Conservation (phyloP, 768 basidiomycete genomes). For the Termitomyces sp. region DNA sequence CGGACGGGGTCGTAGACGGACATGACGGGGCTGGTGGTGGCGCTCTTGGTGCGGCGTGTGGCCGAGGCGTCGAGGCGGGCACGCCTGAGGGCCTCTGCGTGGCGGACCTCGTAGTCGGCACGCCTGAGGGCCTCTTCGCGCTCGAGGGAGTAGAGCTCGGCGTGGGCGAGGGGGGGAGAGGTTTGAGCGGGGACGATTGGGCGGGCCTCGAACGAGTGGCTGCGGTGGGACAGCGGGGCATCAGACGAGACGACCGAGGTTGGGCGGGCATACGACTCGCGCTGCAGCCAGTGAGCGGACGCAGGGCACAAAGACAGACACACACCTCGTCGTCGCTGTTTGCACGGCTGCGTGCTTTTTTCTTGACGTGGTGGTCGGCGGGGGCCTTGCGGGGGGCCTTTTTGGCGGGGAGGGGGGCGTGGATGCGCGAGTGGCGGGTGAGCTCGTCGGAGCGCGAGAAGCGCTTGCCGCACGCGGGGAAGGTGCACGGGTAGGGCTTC, state of each 20-base stretch:
- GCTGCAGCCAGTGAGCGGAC: too few species aligned
- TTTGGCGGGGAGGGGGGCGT: constrained; percentile 44
- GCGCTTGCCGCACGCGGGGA: constrained; percentile 93
- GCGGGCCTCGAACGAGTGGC: too few species aligned
- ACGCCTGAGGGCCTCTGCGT: constrained; percentile 58
- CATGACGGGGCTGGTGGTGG: constrained; percentile 59
- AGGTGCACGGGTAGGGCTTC: constrained; percentile 91
- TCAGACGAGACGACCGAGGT: constrained; percentile 45
- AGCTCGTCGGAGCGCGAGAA: constrained; percentile 99
- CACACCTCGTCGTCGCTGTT: constrained; percentile 79
- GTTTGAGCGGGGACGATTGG: too few species aligned
- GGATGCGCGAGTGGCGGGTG: constrained; percentile 92
- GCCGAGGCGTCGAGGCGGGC: constrained; percentile 30
- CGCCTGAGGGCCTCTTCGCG: constrained; percentile 76
- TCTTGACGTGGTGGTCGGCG: constrained; percentile 36
- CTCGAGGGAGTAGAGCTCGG: constrained; percentile 87
- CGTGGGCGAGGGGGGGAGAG: constrained; percentile 71
- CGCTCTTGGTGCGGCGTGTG: constrained; percentile 43
- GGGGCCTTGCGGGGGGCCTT: constrained; percentile 10
- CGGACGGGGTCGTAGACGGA: constrained; percentile 4
- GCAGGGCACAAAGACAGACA: too few species aligned
- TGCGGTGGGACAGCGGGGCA: constrained; percentile 30
- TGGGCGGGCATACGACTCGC: constrained; percentile 49
- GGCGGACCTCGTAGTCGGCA: constrained; percentile 80
- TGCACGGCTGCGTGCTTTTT: constrained; percentile 73